These are phyloP conservation scores for Solanum okadae DNA, from an alignment of 257 asterid species.

Conservation along the genomic window DNA sequence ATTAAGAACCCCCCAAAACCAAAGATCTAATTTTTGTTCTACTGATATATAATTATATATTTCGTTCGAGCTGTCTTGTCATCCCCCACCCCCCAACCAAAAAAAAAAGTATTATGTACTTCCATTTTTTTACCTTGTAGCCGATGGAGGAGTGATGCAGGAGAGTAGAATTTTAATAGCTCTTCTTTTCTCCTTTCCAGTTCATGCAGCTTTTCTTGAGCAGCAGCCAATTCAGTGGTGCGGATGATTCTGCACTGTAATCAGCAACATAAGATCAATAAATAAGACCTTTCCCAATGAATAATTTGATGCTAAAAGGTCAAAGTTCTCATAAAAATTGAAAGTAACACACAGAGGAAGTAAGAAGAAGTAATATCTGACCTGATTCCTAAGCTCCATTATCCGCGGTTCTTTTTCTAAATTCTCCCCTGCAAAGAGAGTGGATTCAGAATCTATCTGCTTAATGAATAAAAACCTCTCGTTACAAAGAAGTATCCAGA, in stretches of 20 bases:
- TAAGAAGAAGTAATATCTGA: conserved; percentile 13
- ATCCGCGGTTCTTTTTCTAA: conserved; percentile 85
- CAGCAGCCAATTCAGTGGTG: conserved; percentile 91
- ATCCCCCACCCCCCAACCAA: not conserved
- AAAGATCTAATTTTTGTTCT: not conserved
- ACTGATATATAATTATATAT: not conserved
- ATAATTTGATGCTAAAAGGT: not conserved
- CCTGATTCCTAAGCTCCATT: conserved; percentile 97
- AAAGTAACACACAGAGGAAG: not conserved
- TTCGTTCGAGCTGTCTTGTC: not conserved
- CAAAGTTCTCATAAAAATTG: not conserved
- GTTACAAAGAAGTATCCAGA: not conserved
- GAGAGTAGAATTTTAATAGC: conserved; percentile 50
- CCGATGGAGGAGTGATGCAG: conserved; percentile 58
- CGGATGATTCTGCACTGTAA: conserved; percentile 89
- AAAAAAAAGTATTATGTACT: not conserved
- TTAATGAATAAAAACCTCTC: not conserved
- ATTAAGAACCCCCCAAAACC: not conserved
- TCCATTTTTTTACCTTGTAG: conserved; percentile 54
- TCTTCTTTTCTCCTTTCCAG: conserved; percentile 71
- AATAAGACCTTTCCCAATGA: not conserved
- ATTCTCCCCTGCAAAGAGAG: conserved; percentile 54
- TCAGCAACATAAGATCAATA: conserved; percentile 13
- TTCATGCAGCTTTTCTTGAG: conserved; percentile 82
- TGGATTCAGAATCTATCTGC: not conserved